Base-by-base conservation (phyloP, 2,329 filamentous ascomycete genomes). In the Trichoderma semiorbis region DNA sequence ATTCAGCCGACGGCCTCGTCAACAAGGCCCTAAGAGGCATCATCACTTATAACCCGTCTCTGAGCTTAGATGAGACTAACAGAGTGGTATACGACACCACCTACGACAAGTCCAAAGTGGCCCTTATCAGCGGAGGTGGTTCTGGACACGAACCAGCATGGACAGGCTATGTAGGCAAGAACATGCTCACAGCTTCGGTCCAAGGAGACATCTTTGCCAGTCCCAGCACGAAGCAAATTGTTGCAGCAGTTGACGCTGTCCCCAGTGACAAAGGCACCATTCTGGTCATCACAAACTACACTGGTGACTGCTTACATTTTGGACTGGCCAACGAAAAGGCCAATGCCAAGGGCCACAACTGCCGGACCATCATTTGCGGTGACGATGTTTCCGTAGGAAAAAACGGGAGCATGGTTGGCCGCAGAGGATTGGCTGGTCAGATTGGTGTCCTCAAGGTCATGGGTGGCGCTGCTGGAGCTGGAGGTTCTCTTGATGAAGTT, bases 321-420 rank as follows among this genome's bases (percentile, higher is more conserved):
- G 88, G 88, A 1, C 80, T 90, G 14, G 88, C 88, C 3, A 86
- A 86, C 65, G 88, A 89, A 74, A 89, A 85, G 79, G 88, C 86
- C 47, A 84, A 84, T 62, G 86, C 87, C 6, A 82, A 81, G 26
- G 88, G 88, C 21, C 85, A 86, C 74, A 84, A 82, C 66, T 87
- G 87, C 74, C 81, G 84, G 70, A 87, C 90, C 78, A 85, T 90
- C 72, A 86, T 90, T 73, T 90, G 89, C 72, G 89, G 88, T 50
- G 90, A 91, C 74, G 90, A 91, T 76, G 90, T 92, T 8, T 89
- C 88, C 0, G 88, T 91, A 28, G 89, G 88, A 11, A 84, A 84
- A 75, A 85, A 84, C 77, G 85, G 86, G 24, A 85, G 85, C 36
- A 84, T 89, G 39, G 89, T 91, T 5, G 89, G 89, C 0, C 83